Base-by-base conservation (phyloP, 192 early-diverging fungal genomes). In the Spizellomyces sp. region DNA sequence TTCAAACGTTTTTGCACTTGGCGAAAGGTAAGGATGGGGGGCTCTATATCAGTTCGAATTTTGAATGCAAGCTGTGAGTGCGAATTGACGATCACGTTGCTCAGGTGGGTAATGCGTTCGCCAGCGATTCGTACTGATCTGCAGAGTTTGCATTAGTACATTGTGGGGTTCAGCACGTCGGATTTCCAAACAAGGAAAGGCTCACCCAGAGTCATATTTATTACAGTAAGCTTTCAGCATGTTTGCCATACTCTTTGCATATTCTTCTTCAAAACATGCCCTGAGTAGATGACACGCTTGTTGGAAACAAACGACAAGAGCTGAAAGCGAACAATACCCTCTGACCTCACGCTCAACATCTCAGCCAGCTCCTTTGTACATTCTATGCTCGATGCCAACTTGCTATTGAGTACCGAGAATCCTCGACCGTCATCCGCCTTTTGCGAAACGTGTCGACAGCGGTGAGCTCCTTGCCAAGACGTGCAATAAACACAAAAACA, bases 351-450 rank as follows among this genome's bases (percentile, higher is more conserved):
- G n/a, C 54, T 22, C 7, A 56, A n/a, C 54, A 56, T 56, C 5
- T 56, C 54, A n/a, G 22, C 22, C 54, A 56, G n/a, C 22, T 56
- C 54, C 22, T 56, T 56, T n/a, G 54, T 56, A n/a, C 54, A 56
- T 7, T 56, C n/a, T 19, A 22, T 56, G n/a, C n/a, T 19, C 54
- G n/a, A n/a, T 5, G 54, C 54, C 54, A 56, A 22, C n/a, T 19
- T n/a, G n/a, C 7, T n/a, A 7, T 56, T 22, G n/a, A 56, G 22
- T 19, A 22, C 54, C n/a, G 54, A 19, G 22, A 19, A 56, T 7
- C 54, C 54, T 56, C 54, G n/a, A 7, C 22, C 22, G 22, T 56
- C 54, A 56, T 56, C 54, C 27, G 27, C 27, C 27, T 36, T 36
- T 36, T 36, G 27, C 27, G 27, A 36, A 36, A 36, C 27, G 27